Conservation (phyloP, 2,329 filamentous ascomycete species). For the Paracoccidioides brasiliensis region DNA sequence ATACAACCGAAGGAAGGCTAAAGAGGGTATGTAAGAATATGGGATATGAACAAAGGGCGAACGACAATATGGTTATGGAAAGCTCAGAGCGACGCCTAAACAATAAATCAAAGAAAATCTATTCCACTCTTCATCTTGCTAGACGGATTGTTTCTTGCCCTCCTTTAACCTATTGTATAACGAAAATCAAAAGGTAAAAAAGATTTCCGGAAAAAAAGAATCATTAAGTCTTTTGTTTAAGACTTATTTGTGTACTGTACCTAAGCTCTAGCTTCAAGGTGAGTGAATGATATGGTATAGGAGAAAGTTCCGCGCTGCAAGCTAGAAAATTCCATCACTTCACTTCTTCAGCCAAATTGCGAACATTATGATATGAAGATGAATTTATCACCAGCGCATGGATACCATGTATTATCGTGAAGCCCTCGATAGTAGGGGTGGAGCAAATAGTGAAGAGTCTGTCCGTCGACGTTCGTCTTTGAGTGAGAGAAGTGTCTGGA, state of each 20-base stretch:
- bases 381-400: neutral
- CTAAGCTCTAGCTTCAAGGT: neutral
- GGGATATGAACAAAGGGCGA: no score
- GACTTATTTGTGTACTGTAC: neutral
- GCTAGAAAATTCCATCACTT: neutral
- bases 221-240: neutral
- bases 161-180: neutral
- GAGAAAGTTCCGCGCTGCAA: neutral
- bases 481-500: constrained; percentile 23
- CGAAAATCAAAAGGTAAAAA: neutral
- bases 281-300: neutral
- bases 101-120: neutral
- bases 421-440: neutral
- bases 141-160: neutral
- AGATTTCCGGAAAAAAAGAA: neutral
- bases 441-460: constrained; percentile 3
- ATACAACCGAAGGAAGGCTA: no score
- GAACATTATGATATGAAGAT: no score
- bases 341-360: neutral
- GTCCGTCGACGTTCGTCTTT: constrained; percentile 26
- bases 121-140: no score
- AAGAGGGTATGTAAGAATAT: no score
- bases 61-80: no score
- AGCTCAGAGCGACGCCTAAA: no score
- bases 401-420: neutral